Conservation (phyloP, 2,329 filamentous ascomycete genomes). For the Lasiodiplodia sp. region DNA sequence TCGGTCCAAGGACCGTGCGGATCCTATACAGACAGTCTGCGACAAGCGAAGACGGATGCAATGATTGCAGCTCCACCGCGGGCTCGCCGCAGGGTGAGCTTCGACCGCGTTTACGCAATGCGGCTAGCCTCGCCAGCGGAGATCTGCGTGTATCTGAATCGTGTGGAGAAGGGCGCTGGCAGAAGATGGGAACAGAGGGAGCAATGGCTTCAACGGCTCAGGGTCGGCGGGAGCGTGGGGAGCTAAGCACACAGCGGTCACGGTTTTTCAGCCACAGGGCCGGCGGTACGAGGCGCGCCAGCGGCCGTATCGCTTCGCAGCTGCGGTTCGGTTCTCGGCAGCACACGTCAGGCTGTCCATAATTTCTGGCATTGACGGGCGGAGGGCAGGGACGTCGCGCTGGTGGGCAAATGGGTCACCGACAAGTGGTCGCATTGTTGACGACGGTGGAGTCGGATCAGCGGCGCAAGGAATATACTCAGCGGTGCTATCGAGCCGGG, state of each 20-base stretch:
- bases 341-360: constrained; percentile 23
- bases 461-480: constrained; percentile 6
- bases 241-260: background rate
- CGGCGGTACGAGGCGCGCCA: constrained; percentile 19
- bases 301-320: constrained; percentile 22
- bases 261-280: constrained; percentile 11
- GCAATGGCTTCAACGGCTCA: background rate
- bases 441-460: constrained; percentile 27
- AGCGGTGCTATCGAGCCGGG: background rate
- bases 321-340: constrained; percentile 13
- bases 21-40: constrained; percentile 22
- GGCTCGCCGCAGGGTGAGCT: constrained; percentile 11
- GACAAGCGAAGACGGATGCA: constrained; percentile 20
- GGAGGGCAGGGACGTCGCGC: background rate
- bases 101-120: constrained; percentile 26
- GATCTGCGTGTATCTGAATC: constrained; percentile 19
- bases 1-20: constrained; percentile 12
- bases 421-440: constrained; percentile 15
- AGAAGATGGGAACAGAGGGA: background rate
- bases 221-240: background rate
- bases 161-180: constrained; percentile 3
- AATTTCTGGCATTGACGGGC: constrained; percentile 15
- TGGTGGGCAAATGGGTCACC: constrained; percentile 12
- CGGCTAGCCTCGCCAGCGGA: constrained; percentile 6
- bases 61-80: constrained; percentile 23